A percentile compares a stretch with the other conserved stretches of the same genome.
Conservation (phyloP, 2,329 filamentous ascomycete genomes). For the Talaromyces sp. region DNA sequence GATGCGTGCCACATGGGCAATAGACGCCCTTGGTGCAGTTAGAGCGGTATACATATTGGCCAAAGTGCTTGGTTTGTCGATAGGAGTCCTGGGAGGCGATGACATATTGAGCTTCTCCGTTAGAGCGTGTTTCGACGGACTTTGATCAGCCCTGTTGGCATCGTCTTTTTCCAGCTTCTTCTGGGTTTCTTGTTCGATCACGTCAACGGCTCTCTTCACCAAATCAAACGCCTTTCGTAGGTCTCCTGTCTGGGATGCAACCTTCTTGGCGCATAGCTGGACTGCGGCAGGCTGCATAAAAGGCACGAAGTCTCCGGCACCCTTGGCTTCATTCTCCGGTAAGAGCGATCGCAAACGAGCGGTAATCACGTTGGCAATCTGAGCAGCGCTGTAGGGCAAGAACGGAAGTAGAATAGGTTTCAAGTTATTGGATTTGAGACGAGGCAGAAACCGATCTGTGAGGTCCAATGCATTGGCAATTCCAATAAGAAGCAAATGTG, state of each 20-base stretch:
- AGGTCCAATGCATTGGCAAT: constrained; percentile 95
- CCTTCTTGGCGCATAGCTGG: constrained; percentile 89
- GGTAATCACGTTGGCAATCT: constrained; percentile 84
- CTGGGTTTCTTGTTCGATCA: constrained; percentile 80
- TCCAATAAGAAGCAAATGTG: constrained; percentile 76
- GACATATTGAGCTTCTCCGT: constrained; percentile 76
- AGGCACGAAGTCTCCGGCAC: constrained; percentile 61
- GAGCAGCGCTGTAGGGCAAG: constrained; percentile 80
- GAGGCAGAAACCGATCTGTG: constrained; percentile 89
- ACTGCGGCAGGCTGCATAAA: constrained; percentile 94
- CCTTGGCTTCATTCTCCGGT: constrained; percentile 35
- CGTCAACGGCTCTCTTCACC: constrained; percentile 79
- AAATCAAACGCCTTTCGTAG: constrained; percentile 94
- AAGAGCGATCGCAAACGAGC: constrained; percentile 74
- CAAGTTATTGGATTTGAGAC: constrained; percentile 86
- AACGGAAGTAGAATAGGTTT: constrained; percentile 89
- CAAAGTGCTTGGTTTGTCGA: constrained; percentile 34
- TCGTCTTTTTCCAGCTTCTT: constrained; percentile 62
- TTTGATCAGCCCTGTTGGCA: constrained; percentile 46
- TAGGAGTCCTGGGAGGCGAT: constrained; percentile 38
- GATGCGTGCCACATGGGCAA: constrained; percentile 86
- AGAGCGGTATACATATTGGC: constrained; percentile 60
- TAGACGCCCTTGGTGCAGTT: constrained; percentile 81
- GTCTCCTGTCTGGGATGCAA: constrained; percentile 90
- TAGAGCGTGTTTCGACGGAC: constrained; percentile 70